Evolutionary conservation across 83 land plant species (phyloP).

Genomic region (Picea abies): DNA sequence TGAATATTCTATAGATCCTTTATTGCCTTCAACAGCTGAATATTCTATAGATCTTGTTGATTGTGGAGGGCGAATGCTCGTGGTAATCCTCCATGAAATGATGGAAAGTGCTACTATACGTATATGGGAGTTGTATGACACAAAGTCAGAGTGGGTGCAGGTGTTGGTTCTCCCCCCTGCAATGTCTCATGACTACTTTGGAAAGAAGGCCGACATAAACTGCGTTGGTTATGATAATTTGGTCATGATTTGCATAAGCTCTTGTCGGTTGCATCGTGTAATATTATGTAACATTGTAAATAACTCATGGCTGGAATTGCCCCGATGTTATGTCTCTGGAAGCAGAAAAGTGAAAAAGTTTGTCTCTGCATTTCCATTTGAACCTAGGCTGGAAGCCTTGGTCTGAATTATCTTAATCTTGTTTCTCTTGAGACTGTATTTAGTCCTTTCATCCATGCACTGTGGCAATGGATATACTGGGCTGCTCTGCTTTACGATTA

Average conservation of each 20-base stretch:
- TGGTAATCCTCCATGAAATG: conserved; percentile 48
- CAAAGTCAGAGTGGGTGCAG: conserved; percentile 32
- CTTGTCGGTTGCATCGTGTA: conserved; percentile 29
- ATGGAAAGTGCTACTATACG: conserved; percentile 50
- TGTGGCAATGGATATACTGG: neutral
- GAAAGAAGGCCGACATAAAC: conserved; percentile 64
- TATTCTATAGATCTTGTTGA: conserved; percentile 57
- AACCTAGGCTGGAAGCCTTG: conserved; percentile 63
- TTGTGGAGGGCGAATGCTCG: conserved; percentile 43
- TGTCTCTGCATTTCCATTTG: conserved; percentile 55
- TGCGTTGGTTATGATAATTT: conserved; percentile 40
- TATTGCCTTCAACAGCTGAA: conserved; percentile 41
- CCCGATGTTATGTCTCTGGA: conserved; percentile 34
- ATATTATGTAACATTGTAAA: conserved; percentile 31
- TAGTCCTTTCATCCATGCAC: neutral
- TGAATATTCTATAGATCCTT: conserved; percentile 56
- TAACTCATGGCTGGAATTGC: conserved; percentile 54
- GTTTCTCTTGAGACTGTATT: conserved; percentile 11
- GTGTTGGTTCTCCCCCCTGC: conserved; percentile 48
- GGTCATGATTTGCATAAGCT: conserved; percentile 50
- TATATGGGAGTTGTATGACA: conserved; percentile 48
- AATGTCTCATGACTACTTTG: conserved; percentile 56
- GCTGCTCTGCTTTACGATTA: conserved; percentile 1
- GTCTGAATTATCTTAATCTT: conserved; percentile 24
- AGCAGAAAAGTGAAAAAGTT: conserved; percentile 31